Conservation (phyloP, 164 flowering plant genomes). For the Stephania yunnanensis region DNA sequence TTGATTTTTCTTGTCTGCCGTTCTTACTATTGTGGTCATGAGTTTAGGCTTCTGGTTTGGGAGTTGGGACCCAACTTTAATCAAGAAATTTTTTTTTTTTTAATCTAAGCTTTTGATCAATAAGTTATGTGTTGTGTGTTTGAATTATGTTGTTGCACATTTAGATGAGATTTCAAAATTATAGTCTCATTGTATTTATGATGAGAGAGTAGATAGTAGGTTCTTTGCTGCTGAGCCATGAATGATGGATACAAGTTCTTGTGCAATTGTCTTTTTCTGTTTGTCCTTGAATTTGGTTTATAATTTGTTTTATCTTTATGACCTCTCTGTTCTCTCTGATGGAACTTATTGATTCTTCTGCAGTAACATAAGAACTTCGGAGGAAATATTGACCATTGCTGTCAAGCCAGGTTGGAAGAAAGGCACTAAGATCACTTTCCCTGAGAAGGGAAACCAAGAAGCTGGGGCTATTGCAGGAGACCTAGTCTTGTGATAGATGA, state of each 20-base stretch:
- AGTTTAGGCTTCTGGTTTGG: neutral
- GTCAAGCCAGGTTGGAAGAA: constrained; percentile 97
- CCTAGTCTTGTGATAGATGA: constrained; percentile 73
- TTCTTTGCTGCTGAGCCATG: neutral
- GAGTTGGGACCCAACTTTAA: neutral
- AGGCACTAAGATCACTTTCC: constrained; percentile 92
- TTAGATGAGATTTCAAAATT: neutral
- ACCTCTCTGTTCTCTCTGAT: neutral
- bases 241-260: neutral
- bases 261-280: neutral
- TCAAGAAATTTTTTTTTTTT: neutral
- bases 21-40: neutral
- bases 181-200: neutral
- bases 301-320: neutral
- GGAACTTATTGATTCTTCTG: constrained; percentile 8
- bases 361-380: constrained; percentile 53
- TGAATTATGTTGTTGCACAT: neutral
- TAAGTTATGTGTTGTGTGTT: neutral
- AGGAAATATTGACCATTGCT: constrained; percentile 80
- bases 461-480: constrained; percentile 73
- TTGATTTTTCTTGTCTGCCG: neutral
- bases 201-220: neutral
- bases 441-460: constrained; percentile 77
- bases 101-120: neutral
- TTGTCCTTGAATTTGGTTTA: neutral